Base-by-base conservation (phyloP, 2,329 filamentous ascomycete species). In the Monosporascus sp. region DNA sequence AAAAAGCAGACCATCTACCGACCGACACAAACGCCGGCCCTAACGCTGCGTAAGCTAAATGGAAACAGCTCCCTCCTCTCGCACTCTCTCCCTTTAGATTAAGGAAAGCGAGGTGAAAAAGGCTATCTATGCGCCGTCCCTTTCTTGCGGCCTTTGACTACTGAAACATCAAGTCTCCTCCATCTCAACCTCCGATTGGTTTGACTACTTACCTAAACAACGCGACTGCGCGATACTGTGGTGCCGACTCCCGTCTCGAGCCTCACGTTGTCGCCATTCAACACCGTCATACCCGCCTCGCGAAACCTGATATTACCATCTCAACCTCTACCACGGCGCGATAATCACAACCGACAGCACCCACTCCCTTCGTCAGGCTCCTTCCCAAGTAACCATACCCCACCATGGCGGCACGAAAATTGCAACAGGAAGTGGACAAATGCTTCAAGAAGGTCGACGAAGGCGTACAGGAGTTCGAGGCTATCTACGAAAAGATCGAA, bases 401-500 rank as follows among this genome's bases (percentile, higher is more conserved):
- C 75, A 81, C 73, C 66, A 99, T 99, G 94, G 91, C 94, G 66
- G 90, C 90, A 71, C 86, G 94, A 72, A 99, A 99, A 81, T 83
- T 96, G 66, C 90, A 94, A 73, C 92, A 97, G 77, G 94, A 99
- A 78, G 93, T 97, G 67, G 94, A 99, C 70, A 96, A 97, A 79
- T 96, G 91, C 83, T 97, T 97, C 85, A 99, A 99, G 77, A 96
- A 96, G 81, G 92, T 97, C 68, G 83, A 85, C 48, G 93, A 97
- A 78, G 94, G 94, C 51, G 91, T 97, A 52, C 80, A 85, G 58
- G 88, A 92, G 60, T 99, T 99, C 73, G 91, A 97, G 70, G 82
- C 81, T 68, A 97, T 97, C 67, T 96, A 97, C 76, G 94, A 97
- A 64, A 99, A 99, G 84, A 96, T 99, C 61, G 89, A 93, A 67